Conservation (phyloP, 805 yeast genomes). For the Jamesozyma rosinii region DNA sequence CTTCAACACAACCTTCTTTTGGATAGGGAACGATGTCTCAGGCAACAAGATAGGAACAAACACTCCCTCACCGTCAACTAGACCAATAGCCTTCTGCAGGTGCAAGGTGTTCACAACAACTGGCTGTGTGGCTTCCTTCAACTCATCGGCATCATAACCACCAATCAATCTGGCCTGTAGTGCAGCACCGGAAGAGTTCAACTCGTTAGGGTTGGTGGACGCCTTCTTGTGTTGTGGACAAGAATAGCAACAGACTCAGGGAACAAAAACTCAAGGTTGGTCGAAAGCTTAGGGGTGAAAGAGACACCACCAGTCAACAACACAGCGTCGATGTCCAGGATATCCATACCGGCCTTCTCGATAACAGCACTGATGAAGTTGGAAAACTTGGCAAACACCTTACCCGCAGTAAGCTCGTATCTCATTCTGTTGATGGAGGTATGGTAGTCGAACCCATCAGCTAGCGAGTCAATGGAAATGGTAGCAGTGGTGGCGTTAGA, state of each 20-base stretch:
- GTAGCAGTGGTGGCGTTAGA: constrained; percentile 83
- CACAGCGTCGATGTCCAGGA: constrained; percentile 82
- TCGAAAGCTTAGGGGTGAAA: constrained; percentile 81
- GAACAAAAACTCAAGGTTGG: constrained; percentile 63
- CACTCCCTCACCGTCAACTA: constrained; percentile 61
- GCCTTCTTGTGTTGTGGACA: constrained; percentile 70
- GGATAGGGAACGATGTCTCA: constrained; percentile 87
- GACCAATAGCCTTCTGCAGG: constrained; percentile 72
- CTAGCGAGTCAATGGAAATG: constrained; percentile 87
- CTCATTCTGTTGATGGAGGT: constrained; percentile 88
- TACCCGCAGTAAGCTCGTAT: constrained; percentile 78
- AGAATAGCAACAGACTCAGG: constrained; percentile 61
- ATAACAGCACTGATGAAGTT: constrained; percentile 67
- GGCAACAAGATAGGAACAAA: constrained; percentile 66
- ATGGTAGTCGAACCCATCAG: constrained; percentile 90
- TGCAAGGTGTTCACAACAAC: constrained; percentile 85
- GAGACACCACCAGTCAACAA: constrained; percentile 90
- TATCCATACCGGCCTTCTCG: constrained; percentile 73
- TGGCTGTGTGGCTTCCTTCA: constrained; percentile 67
- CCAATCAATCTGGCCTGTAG: constrained; percentile 81
- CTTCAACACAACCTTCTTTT: constrained; percentile 58
- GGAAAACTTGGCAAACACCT: constrained; percentile 65
- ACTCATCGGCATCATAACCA: constrained; percentile 78
- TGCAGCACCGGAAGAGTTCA: constrained; percentile 90
- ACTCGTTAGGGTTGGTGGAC: constrained; percentile 80